phyloP scores from a whole-genome alignment of 495 filamentous ascomycete genomes.

The Lichenothelia convexa region DNA sequence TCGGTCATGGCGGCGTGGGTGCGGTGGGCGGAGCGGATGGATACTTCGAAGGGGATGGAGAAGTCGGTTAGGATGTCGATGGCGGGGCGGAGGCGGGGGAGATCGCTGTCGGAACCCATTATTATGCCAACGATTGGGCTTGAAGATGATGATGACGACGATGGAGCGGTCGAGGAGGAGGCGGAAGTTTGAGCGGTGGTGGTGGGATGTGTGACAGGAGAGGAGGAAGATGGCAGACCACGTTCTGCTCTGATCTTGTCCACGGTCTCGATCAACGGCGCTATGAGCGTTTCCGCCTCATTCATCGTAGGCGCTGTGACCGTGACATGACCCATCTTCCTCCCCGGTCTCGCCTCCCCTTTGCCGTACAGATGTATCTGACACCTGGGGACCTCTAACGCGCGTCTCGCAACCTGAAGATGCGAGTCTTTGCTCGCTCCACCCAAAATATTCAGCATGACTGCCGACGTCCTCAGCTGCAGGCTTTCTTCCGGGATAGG shows the following conservation, averaged over 20 bases:
- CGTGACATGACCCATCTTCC: constrained; percentile 94
- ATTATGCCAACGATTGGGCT: constrained; percentile 61
- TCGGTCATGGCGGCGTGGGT: constrained; percentile 69
- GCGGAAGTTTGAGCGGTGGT: constrained; percentile 1
- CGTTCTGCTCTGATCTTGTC: constrained; percentile 12
- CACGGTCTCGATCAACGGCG: constrained; percentile 19
- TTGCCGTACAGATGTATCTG: constrained; percentile 86
- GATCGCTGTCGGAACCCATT: constrained; percentile 92
- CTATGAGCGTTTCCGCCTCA: constrained; percentile 52
- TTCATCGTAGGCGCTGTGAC: constrained; percentile 48
- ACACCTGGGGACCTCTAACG: constrained; percentile 41
- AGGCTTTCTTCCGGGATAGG: constrained; percentile 45
- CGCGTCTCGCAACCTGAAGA: constrained; percentile 34
- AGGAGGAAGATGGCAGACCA: too few relatives aligned
- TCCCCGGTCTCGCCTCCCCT: constrained; percentile 57
- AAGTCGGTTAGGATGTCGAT: constrained; percentile 61
- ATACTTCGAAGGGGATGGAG: constrained; percentile 51
- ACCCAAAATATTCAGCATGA: constrained; percentile 96
- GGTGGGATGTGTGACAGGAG: too few relatives aligned
- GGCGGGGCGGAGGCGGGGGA: constrained; percentile 57
- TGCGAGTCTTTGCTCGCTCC: constrained; percentile 53
- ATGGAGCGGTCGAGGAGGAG: not conserved
- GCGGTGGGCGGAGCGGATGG: constrained; percentile 87
- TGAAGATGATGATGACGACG: too few relatives aligned
- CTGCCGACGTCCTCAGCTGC: constrained; percentile 39